A percentile compares a stretch with the other conserved stretches of the same genome.
phyloP scores from a whole-genome alignment of 805 yeast species.

The Candida incommunis region DNA sequence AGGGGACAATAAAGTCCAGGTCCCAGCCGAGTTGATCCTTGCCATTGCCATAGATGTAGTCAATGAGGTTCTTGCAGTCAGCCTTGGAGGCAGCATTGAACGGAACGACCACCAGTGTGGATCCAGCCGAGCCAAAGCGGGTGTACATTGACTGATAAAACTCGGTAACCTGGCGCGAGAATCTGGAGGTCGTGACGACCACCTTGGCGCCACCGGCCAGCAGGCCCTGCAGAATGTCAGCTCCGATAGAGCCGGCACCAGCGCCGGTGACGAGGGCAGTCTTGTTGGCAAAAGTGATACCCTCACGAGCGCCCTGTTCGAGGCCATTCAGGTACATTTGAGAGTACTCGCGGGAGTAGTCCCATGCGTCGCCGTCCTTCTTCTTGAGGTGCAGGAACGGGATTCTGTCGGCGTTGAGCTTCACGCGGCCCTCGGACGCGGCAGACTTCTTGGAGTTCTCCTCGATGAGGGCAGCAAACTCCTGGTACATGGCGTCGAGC shows the following conservation, averaged over 20 bases:
- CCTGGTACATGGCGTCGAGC: constrained; percentile 13
- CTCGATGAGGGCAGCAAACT: constrained; percentile 13
- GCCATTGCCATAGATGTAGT: constrained; percentile 67
- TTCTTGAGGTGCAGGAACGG: constrained; percentile 90
- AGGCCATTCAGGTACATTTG: constrained; percentile 74
- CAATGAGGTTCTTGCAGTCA: constrained; percentile 76
- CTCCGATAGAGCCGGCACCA: constrained; percentile 98
- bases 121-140: constrained; percentile 83
- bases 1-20: constrained; percentile 88
- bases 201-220: constrained; percentile 97
- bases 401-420: constrained; percentile 43
- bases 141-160: constrained; percentile 90
- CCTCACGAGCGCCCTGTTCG: constrained; percentile 89
- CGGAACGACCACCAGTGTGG: constrained; percentile 90
- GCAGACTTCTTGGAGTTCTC: constrained; percentile 9
- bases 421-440: constrained; percentile 1
- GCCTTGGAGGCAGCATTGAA: constrained; percentile 96
- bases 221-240: constrained; percentile 88
- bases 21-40: constrained; percentile 97
- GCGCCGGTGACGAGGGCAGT: constrained; percentile 93
- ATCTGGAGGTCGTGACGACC: constrained; percentile 90
- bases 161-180: constrained; percentile 87
- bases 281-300: constrained; percentile 79
- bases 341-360: constrained; percentile 66
- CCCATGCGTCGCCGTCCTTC: constrained; percentile 67